Base-by-base conservation (phyloP, 208 protist genomes). In the Herpetomonas samuelpessoai region DNA sequence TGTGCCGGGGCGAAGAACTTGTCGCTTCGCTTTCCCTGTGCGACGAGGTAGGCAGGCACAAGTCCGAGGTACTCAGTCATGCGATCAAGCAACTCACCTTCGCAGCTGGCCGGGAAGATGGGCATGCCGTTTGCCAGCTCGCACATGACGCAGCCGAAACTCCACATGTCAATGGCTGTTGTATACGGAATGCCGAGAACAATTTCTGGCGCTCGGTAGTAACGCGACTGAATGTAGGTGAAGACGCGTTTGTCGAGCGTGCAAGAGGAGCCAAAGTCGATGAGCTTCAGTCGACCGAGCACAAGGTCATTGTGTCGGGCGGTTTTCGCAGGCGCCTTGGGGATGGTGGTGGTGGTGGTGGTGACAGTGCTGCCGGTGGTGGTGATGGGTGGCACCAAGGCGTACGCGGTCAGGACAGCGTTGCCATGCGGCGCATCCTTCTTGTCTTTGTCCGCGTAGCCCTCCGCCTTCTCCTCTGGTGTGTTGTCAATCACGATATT, bases 241-340 rank as follows among this genome's bases (percentile, higher is more conserved):
- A 97, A 98, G 7, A 95, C 61, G 25, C 80, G 64, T 38, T 95
- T 72, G 60, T 96, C 73, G 44, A 95, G 88, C 72, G 93, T 97
- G 81, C 97, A 99, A 12, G 88, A 87, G 46, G 89, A 97, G 30
- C 98, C 98, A 70, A 99, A 98, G 81, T 99, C 98, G 66, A 99
- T 99, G 22, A 99, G 80, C 71, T 98, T 99, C 68, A 99, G 81
- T 24, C 68, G 70, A 30, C 65, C 64, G 31, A 74, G 78, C 47
- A 65, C 78, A 26, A 84, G 74, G 65, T 76, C 74, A 0, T 38
- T 28, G 12, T 39, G 56, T 10, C 46, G 48, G 26, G 45, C 66
- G 3, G 9, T 19, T 10, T 35, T n/a, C 9, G 24, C 35, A 2
- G 52, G 41, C 51, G 56, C 7, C 31, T 50, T 46, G 29, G 35